Evolutionary conservation across 768 basidiomycete genomes (phyloP).

Genomic region (Leccinum olivaceopallidum): DNA sequence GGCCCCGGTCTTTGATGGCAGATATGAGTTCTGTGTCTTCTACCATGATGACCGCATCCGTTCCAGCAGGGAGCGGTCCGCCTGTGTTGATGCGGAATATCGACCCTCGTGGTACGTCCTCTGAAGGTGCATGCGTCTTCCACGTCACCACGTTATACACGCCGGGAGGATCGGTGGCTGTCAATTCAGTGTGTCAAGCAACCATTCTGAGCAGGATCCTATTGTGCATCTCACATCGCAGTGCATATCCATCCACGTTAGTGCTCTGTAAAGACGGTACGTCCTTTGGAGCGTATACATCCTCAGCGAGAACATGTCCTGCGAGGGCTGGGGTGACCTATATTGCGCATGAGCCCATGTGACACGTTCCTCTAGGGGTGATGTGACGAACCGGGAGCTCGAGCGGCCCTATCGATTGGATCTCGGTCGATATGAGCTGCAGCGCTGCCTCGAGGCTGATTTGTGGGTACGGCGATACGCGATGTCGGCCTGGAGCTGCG

Average conservation of each 20-base stretch:
- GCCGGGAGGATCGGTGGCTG: slow-evolving; percentile 66
- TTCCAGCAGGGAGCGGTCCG: slow-evolving; percentile 70
- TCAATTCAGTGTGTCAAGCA: not conserved
- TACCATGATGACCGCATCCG: slow-evolving; percentile 88
- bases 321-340: slow-evolving; percentile 62
- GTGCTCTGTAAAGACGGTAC: slow-evolving; percentile 69
- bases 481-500: slow-evolving; percentile 67
- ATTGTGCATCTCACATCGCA: slow-evolving; percentile 53
- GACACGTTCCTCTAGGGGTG: not conserved
- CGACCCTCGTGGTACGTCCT: slow-evolving; percentile 43
- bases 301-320: slow-evolving; percentile 74
- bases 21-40: slow-evolving; percentile 84
- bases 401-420: slow-evolving; percentile 41
- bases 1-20: slow-evolving; percentile 39
- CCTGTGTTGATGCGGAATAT: slow-evolving; percentile 82
- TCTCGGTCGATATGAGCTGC: slow-evolving; percentile 49
- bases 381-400: slow-evolving; percentile 43
- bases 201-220: not conserved
- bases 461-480: slow-evolving; percentile 76
- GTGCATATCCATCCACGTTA: slow-evolving; percentile 88
- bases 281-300: slow-evolving; percentile 63
- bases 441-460: slow-evolving; percentile 68
- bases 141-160: slow-evolving; percentile 68
- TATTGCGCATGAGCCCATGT: not conserved
- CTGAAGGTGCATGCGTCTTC: slow-evolving; percentile 35